Evolutionary conservation across 495 filamentous ascomycete genomes (phyloP).

Genomic region (Aspergillus egyptiacus): DNA sequence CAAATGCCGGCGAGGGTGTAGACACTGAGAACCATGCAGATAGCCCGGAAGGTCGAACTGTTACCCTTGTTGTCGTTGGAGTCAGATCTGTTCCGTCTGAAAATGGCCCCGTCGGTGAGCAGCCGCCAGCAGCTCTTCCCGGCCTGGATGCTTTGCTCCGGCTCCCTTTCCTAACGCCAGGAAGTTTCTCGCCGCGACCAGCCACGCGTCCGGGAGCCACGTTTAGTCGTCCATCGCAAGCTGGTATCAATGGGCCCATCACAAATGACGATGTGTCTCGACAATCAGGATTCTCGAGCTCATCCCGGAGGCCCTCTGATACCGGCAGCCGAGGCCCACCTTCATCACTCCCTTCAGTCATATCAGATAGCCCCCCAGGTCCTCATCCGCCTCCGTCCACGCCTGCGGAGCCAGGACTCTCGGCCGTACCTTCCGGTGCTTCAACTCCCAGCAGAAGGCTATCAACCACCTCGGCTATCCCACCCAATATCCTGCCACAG

Average conservation of each 20-base stretch:
- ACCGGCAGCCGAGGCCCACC: slow-evolving; percentile 23
- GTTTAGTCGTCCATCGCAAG: slow-evolving; percentile 45
- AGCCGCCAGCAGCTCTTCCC: slow-evolving; percentile 35
- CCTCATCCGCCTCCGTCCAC: slow-evolving; percentile 64
- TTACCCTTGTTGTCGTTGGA: slow-evolving; percentile 66
- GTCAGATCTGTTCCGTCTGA: slow-evolving; percentile 62
- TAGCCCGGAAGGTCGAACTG: slow-evolving; percentile 53
- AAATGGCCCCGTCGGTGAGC: slow-evolving; percentile 39
- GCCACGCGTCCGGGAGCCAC: slow-evolving; percentile 48
- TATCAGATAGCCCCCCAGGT: slow-evolving; percentile 55
- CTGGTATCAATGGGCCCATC: slow-evolving; percentile 34
- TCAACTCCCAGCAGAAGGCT: slow-evolving; percentile 51
- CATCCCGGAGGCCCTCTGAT: slow-evolving; percentile 36
- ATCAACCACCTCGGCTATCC: slow-evolving; percentile 47
- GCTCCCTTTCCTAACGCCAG: slow-evolving; percentile 55
- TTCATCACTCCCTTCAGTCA: slow-evolving; percentile 32
- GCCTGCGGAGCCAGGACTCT: slow-evolving; percentile 57
- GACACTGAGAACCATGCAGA: slow-evolving; percentile 43
- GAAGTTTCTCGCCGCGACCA: slow-evolving; percentile 40
- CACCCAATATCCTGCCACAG: slow-evolving; percentile 30
- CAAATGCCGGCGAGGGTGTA: slow-evolving; percentile 23
- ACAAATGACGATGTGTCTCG: slow-evolving; percentile 44
- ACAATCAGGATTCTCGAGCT: slow-evolving; percentile 28
- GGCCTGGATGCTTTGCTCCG: slow-evolving; percentile 45
- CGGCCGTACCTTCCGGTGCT: slow-evolving; percentile 51